Percentiles rank a stretch among this genome's conserved stretches.
These are phyloP conservation scores for Phyllosticta paracitricarpa DNA, from an alignment of 2,329 filamentous ascomycete genomes.

Conservation along the genomic window DNA sequence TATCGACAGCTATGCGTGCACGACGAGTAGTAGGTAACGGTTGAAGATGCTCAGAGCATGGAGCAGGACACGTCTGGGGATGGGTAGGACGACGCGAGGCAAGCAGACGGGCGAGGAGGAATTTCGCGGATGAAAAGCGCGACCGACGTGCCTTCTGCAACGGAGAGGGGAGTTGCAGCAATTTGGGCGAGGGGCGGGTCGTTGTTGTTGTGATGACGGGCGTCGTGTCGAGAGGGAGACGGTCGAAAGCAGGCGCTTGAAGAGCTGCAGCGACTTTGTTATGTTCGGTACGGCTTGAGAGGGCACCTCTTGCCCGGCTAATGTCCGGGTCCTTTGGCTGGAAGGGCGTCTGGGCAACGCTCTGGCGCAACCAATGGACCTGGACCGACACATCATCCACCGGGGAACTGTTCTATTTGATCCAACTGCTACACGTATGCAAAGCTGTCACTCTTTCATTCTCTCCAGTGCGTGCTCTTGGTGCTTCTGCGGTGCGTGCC, in stretches of 20 bases:
- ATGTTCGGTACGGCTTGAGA: constrained; percentile 11
- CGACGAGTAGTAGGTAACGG: constrained; percentile 10
- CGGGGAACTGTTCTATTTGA: no score
- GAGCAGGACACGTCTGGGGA: constrained; percentile 2
- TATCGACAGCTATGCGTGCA: constrained; percentile 20
- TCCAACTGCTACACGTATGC: background rate
- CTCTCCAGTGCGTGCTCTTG: background rate
- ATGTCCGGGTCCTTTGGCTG: no score
- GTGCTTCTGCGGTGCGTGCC: background rate
- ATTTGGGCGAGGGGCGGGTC: background rate
- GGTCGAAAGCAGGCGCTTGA: constrained; percentile 16
- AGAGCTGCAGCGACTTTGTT: constrained; percentile 23
- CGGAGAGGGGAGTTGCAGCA: background rate
- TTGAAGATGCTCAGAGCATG: constrained; percentile 9
- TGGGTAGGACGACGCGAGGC: background rate
- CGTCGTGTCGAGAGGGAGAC: constrained; percentile 16
- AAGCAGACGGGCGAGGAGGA: background rate
- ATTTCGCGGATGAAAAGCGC: background rate
- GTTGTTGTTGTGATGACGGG: constrained; percentile 8
- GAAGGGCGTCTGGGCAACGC: no score
- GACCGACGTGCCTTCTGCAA: constrained; percentile 6
- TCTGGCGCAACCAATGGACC: no score
- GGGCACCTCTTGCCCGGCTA: no score
- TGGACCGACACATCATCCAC: no score
- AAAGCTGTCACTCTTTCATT: background rate